Conservation (phyloP, 2,329 filamentous ascomycete species). For the Chaetoscypha palmicola region DNA sequence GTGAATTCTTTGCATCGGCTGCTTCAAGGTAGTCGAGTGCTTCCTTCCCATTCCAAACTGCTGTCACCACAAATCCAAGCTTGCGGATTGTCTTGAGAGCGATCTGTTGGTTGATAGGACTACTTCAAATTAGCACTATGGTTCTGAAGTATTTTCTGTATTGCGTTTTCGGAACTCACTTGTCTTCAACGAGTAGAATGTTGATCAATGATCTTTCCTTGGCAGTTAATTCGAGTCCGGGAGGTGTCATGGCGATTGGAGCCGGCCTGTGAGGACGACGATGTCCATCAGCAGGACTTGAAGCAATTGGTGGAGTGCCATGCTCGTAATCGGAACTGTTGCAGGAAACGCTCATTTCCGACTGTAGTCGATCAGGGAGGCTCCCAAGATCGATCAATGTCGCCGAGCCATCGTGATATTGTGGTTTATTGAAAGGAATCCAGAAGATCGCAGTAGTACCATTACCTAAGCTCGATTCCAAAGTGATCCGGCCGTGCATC, state of each 20-base stretch:
- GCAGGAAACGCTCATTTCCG: constrained; percentile 57
- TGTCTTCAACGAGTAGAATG: constrained; percentile 76
- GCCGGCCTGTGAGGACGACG: neutral
- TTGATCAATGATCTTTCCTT: constrained; percentile 57
- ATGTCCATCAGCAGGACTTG: constrained; percentile 13
- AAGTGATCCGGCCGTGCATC: constrained; percentile 68
- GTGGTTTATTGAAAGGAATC: constrained; percentile 69
- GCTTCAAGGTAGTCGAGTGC: constrained; percentile 64
- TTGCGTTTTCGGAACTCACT: constrained; percentile 42
- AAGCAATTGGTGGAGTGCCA: constrained; percentile 36
- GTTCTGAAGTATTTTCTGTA: neutral
- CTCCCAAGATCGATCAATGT: constrained; percentile 54
- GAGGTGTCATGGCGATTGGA: constrained; percentile 19
- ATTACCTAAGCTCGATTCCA: constrained; percentile 58
- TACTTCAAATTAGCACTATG: constrained; percentile 19
- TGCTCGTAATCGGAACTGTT: constrained; percentile 58
- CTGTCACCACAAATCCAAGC: constrained; percentile 63
- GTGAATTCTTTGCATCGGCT: constrained; percentile 35
- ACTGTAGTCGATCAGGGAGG: constrained; percentile 61
- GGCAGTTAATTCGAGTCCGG: constrained; percentile 43
- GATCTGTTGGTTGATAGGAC: constrained; percentile 66
- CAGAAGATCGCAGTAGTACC: constrained; percentile 71
- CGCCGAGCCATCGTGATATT: constrained; percentile 40
- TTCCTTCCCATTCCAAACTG: constrained; percentile 72
- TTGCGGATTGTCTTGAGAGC: constrained; percentile 68